phyloP scores from a whole-genome alignment of 495 filamentous ascomycete species.

The Hyaloscypha finlandica region DNA sequence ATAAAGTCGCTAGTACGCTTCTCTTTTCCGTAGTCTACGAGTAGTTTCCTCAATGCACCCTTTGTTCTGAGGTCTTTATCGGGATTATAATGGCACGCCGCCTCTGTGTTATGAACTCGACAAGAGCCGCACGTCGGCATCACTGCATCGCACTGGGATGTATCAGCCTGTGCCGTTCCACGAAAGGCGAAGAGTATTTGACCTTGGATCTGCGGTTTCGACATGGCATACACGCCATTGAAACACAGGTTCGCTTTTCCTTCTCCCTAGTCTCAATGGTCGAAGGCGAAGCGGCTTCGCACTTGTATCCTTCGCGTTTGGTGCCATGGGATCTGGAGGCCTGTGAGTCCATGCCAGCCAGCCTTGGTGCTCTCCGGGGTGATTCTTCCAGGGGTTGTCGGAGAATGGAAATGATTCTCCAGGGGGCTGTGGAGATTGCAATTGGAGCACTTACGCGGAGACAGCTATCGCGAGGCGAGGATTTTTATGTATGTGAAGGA shows the following conservation, averaged over 20 bases:
- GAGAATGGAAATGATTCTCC: too few relatives aligned
- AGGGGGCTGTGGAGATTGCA: too few relatives aligned
- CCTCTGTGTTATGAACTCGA: conserved; percentile 40
- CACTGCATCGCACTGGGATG: conserved; percentile 46
- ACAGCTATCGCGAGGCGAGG: too few relatives aligned
- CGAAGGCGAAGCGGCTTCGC: too few relatives aligned
- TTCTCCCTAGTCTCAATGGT: neutral
- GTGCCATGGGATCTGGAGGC: too few relatives aligned
- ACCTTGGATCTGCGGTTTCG: conserved; percentile 49
- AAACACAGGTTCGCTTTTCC: conserved; percentile 39
- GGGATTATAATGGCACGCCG: conserved; percentile 45
- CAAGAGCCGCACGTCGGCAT: conserved; percentile 47
- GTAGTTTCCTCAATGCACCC: conserved; percentile 41
- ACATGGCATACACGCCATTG: conserved; percentile 48
- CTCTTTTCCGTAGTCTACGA: conserved; percentile 33
- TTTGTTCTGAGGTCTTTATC: conserved; percentile 45
- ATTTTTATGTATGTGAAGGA: too few relatives aligned
- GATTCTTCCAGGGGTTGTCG: too few relatives aligned
- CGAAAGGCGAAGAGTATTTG: neutral
- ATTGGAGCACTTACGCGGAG: too few relatives aligned
- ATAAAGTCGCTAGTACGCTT: conserved; percentile 36
- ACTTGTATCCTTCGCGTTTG: too few relatives aligned
- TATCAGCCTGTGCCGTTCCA: neutral
- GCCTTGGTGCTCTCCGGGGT: too few relatives aligned
- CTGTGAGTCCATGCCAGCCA: too few relatives aligned